Base-by-base conservation (phyloP, 768 basidiomycete species). In the Inosperma sp. region DNA sequence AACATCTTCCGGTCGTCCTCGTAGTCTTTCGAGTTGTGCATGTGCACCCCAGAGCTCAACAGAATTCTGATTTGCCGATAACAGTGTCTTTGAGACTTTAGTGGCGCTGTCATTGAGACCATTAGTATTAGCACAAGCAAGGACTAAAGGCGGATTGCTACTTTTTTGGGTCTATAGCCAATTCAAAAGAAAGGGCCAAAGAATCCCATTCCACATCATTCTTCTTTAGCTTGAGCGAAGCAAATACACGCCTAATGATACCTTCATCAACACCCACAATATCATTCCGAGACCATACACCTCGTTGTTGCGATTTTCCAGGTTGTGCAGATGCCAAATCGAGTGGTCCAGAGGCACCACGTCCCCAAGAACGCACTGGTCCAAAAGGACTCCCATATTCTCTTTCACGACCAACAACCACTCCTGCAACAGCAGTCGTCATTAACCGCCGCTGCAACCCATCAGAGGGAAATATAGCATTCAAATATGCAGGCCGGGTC, bases 41-140 rank as follows among this genome's bases (percentile, higher is more conserved):
- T 91, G 88, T n/a, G 75, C 74, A n/a, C 72, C 73, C 90, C 90
- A 92, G 48, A 79, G 82, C 8, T 62, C 63, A 29, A 85, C 57
- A 6, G 87, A 86, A 37, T 81, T 76, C 16, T 75, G 78, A 31
- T 73, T 68, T 1, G 56, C 61, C 3, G 85, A 78, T 21, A 93
- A 74, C 17, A 88, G 69, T 2, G 66, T 63, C 29, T 82, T 83
- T 7, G 90, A 92, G 31, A 81, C 67, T 64, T 83, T 88, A 26
- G 83, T 51, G 7, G 88, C 85, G 56, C 88, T 91, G 52, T 3
- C 27, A 44, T 35, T 53, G 37, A 26, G 27, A 12, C 29, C 16
- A 33, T 51, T 25, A 37, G 3, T 23, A 12, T 48, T 40, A 19
- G 8, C 22, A 14, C 3, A 44, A 52, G 29, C 13, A 16, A 43